phyloP scores from a whole-genome alignment of 1,139 yeast species.

The Hemisphaericaspora lyxosophila region DNA sequence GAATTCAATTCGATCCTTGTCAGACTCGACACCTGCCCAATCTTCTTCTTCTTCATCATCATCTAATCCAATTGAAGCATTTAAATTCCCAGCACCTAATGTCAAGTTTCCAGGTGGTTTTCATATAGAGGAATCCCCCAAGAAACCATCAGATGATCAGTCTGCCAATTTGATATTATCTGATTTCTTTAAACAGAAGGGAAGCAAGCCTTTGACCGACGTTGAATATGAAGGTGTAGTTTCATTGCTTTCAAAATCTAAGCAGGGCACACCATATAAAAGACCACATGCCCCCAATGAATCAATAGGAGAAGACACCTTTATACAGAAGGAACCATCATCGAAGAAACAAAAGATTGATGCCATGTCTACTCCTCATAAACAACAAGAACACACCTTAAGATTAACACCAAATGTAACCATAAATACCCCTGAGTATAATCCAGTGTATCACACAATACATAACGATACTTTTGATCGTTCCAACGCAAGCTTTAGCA shows the following conservation, averaged over 20 bases:
- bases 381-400: constrained; percentile 10
- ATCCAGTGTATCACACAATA: constrained; percentile 36
- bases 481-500: constrained; percentile 18
- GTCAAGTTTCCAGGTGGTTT: constrained; percentile 13
- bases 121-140: constrained; percentile 3
- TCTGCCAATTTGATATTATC: constrained; percentile 61
- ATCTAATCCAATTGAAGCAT: constrained; percentile 6
- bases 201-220: constrained; percentile 70
- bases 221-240: constrained; percentile 85
- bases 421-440: constrained; percentile 41
- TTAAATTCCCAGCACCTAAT: constrained; percentile 7
- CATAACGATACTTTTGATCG: constrained; percentile 27
- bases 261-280: constrained; percentile 14
- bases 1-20: constrained; percentile 13
- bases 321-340: constrained; percentile 2
- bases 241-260: constrained; percentile 45
- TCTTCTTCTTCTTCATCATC: neutral
- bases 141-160: constrained; percentile 2
- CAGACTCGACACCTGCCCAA: constrained; percentile 7
- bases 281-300: constrained; percentile 1
- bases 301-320: constrained; percentile 1
- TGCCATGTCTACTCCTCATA: constrained; percentile 8
- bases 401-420: constrained; percentile 13
- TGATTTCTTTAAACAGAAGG: constrained; percentile 71
- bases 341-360: constrained; percentile 1